Percentiles rank a stretch among this genome's conserved stretches.
Evolutionary conservation across 2,329 filamentous ascomycete species (phyloP).

Genomic region (Cladorrhinum sp.): DNA sequence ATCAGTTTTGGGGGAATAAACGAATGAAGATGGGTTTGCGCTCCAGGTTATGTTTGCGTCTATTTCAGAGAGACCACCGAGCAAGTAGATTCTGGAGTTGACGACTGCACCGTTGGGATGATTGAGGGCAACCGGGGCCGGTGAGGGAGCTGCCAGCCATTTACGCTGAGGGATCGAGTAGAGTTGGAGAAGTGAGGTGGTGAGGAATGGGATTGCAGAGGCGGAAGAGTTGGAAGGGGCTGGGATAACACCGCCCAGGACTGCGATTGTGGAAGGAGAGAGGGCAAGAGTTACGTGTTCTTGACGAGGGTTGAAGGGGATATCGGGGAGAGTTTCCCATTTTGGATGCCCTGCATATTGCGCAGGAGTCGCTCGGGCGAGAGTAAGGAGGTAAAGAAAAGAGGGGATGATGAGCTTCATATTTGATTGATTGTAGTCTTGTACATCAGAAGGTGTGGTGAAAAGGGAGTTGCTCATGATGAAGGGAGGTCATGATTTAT

Average conservation of each 20-base stretch:
- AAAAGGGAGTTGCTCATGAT: background rate
- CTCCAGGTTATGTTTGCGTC: slow-evolving; percentile 27
- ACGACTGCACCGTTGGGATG: slow-evolving; percentile 39
- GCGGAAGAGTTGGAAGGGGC: background rate
- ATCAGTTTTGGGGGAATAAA: slow-evolving; percentile 31
- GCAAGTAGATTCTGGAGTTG: slow-evolving; percentile 37
- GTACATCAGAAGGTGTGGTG: background rate
- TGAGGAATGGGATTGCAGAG: background rate
- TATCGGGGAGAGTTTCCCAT: slow-evolving; percentile 11
- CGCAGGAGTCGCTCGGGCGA: background rate
- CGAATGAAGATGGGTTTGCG: slow-evolving; percentile 29
- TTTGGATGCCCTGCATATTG: background rate
- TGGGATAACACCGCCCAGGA: slow-evolving; percentile 16
- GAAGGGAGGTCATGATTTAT: background rate
- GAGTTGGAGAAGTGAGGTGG: slow-evolving; percentile 30
- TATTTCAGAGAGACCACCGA: slow-evolving; percentile 35
- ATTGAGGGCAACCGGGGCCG: slow-evolving; percentile 33
- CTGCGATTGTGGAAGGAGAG: slow-evolving; percentile 6
- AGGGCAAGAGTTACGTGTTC: slow-evolving; percentile 15
- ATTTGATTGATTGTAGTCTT: background rate
- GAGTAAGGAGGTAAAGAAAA: background rate
- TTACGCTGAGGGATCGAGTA: slow-evolving; percentile 32
- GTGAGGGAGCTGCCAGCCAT: slow-evolving; percentile 29
- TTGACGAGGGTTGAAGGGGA: slow-evolving; percentile 10
- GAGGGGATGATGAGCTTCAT: background rate